These are phyloP conservation scores for Sclerotiophoma versabilis DNA, from an alignment of 2,329 filamentous ascomycete genomes.

Conservation along the genomic window DNA sequence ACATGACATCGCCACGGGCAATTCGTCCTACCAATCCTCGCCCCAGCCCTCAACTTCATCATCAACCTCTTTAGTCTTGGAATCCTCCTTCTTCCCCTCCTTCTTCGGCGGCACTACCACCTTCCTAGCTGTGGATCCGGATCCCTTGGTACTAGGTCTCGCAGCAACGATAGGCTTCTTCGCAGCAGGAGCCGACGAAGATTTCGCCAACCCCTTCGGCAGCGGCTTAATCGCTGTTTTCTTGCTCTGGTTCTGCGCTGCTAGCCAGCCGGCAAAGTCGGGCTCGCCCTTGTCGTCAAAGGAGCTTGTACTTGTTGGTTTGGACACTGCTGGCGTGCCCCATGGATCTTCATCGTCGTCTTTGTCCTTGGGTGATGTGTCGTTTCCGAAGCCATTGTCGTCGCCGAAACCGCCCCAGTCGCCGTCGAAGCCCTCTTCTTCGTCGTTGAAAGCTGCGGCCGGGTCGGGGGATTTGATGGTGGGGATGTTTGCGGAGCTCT, in stretches of 20 bases:
- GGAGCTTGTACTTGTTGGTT: conserved; percentile 54
- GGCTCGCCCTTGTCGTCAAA: conserved; percentile 89
- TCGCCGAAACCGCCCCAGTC: conserved; percentile 78
- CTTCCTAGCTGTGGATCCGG: conserved; percentile 42
- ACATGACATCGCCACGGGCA: background rate
- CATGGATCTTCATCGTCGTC: conserved; percentile 64
- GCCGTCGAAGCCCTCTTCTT: conserved; percentile 68
- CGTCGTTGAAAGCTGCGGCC: conserved; percentile 58
- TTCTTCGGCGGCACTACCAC: conserved; percentile 38
- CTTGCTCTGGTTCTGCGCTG: conserved; percentile 82
- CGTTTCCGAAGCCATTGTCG: conserved; percentile 54
- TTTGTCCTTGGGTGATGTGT: conserved; percentile 1
- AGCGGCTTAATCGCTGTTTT: conserved; percentile 68
- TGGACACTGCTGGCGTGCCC: conserved; percentile 54
- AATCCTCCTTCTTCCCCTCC: conserved; percentile 41
- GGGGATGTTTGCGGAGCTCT: conserved; percentile 37
- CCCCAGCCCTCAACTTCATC: conserved; percentile 51
- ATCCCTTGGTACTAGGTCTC: conserved; percentile 41
- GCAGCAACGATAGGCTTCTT: conserved; percentile 43
- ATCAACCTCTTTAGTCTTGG: conserved; percentile 30
- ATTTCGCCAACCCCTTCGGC: conserved; percentile 82
- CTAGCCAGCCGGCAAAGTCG: conserved; percentile 95
- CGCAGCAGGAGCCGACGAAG: conserved; percentile 41
- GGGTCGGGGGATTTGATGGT: conserved; percentile 49
- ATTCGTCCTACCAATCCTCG: conserved; percentile 45